Conservation (phyloP, 345 rosid species). For the Rubroshorea leprosula region DNA sequence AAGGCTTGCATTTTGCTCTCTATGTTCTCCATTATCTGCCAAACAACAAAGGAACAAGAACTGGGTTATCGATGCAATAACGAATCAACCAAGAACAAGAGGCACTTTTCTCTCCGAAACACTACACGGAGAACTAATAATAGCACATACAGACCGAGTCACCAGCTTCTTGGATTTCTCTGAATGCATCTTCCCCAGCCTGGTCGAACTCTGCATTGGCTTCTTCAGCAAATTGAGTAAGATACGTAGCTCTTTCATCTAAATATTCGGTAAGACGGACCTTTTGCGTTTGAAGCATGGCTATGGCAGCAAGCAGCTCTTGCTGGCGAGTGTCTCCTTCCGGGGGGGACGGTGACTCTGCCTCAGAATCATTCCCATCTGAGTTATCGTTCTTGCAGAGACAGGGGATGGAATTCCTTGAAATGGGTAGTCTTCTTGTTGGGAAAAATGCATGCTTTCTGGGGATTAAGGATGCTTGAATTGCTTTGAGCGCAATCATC, state of each 20-base stretch:
- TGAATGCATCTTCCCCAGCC: constrained; percentile 88
- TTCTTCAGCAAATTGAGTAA: constrained; percentile 83
- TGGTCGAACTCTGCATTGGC: constrained; percentile 74
- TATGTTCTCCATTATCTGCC: constrained; percentile 78
- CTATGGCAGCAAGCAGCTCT: constrained; percentile 78
- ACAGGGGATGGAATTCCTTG: constrained; percentile 27
- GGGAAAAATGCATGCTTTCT: constrained; percentile 21
- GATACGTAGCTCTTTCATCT: constrained; percentile 70
- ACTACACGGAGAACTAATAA: too few relatives aligned
- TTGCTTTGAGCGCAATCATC: constrained; percentile 42
- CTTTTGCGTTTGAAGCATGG: constrained; percentile 79
- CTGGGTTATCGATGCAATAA: constrained; percentile 48
- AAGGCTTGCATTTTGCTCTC: constrained; percentile 84
- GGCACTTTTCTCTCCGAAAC: constrained; percentile 34
- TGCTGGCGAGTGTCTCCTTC: constrained; percentile 72
- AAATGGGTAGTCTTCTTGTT: constrained; percentile 26
- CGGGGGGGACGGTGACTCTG: too few relatives aligned
- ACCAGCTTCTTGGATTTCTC: constrained; percentile 50
- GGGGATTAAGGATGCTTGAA: constrained; percentile 27
- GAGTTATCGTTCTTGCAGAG: constrained; percentile 42
- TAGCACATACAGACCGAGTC: constrained; percentile 17
- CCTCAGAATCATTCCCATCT: constrained; percentile 22
- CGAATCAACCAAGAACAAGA: too few relatives aligned
- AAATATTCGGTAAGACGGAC: constrained; percentile 78
- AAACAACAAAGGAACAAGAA: constrained; percentile 18